A percentile compares a stretch with the other conserved stretches of the same genome.
Conservation (phyloP, 805 yeast genomes). For the Cephaloascus albidus region DNA sequence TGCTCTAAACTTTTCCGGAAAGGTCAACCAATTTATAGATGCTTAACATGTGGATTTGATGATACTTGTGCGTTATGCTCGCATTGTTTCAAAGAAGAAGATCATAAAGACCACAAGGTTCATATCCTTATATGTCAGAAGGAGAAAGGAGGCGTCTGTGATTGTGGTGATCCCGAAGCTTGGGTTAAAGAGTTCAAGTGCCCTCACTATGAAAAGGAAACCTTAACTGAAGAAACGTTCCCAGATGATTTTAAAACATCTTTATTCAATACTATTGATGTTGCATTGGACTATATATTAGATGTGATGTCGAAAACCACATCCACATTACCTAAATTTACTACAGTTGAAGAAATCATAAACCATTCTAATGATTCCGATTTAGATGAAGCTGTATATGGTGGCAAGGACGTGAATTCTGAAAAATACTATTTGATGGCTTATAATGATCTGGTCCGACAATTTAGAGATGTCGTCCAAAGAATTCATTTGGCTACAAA, state of each 20-base stretch:
- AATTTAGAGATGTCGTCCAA: conserved; percentile 64
- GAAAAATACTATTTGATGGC: conserved; percentile 46
- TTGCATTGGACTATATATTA: conserved; percentile 46
- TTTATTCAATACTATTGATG: conserved; percentile 30
- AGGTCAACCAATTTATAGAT: conserved; percentile 78
- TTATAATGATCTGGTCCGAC: conserved; percentile 76
- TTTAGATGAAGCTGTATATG: conserved; percentile 34
- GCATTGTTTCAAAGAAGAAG: conserved; percentile 59
- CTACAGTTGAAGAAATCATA: conserved; percentile 14
- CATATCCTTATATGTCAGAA: conserved; percentile 54
- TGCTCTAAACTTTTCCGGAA: conserved; percentile 65
- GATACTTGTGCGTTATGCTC: conserved; percentile 81
- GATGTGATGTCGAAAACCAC: conserved; percentile 49
- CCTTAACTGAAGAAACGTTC: conserved; percentile 13
- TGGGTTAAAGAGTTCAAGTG: conserved; percentile 55
- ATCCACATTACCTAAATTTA: conserved; percentile 21
- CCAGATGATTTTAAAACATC: conserved; percentile 34
- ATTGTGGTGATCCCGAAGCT: conserved; percentile 85
- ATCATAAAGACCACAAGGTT: conserved; percentile 68
- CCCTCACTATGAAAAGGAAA: conserved; percentile 17
- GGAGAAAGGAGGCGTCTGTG: conserved; percentile 75
- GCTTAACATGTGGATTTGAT: conserved; percentile 68
- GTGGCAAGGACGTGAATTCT: conserved; percentile 30
- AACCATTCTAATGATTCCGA: conserved; percentile 18
- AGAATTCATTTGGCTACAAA: conserved; percentile 56